Conservation (phyloP, 768 basidiomycete genomes). For the Suillus ampliporus region DNA sequence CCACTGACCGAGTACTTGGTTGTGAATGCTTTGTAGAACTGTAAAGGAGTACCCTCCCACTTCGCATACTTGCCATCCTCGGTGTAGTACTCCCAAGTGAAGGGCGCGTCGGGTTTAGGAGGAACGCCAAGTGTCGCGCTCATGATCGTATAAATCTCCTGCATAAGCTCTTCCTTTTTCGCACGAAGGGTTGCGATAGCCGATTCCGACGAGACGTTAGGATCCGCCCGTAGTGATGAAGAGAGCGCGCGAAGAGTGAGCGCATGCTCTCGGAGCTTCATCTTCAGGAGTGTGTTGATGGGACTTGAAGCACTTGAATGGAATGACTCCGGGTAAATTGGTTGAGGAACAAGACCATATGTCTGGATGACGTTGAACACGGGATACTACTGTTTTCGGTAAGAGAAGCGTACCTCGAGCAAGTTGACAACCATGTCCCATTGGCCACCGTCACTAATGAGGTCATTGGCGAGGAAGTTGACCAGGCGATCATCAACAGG, state of each 20-base stretch:
- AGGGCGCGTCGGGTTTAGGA: conserved; percentile 69
- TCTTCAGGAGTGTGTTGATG: conserved; percentile 81
- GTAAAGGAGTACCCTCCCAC: conserved; percentile 82
- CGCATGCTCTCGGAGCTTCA: conserved; percentile 91
- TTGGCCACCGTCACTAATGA: conserved; percentile 91
- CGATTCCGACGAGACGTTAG: conserved; percentile 49
- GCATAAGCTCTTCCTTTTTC: conserved; percentile 86
- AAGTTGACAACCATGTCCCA: conserved; percentile 90
- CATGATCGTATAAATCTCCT: conserved; percentile 84
- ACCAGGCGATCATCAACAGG: conserved; percentile 87
- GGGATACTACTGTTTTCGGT: background rate
- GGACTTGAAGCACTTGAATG: conserved; percentile 78
- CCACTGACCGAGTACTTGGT: conserved; percentile 57
- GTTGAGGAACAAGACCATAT: conserved; percentile 89
- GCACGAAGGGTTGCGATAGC: conserved; percentile 64
- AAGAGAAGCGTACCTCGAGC: conserved; percentile 51
- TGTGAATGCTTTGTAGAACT: conserved; percentile 76
- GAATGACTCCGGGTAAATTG: conserved; percentile 81
- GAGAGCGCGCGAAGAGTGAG: conserved; percentile 76
- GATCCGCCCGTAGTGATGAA: conserved; percentile 54
- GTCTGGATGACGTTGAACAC: conserved; percentile 44
- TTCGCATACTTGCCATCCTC: conserved; percentile 72
- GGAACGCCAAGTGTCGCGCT: conserved; percentile 88
- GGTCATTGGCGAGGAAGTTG: conserved; percentile 72
- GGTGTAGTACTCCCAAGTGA: conserved; percentile 91